Percentiles rank a stretch among this genome's conserved stretches.
phyloP scores from a whole-genome alignment of 2,329 filamentous ascomycete genomes.

The Neobulgaria alba region DNA sequence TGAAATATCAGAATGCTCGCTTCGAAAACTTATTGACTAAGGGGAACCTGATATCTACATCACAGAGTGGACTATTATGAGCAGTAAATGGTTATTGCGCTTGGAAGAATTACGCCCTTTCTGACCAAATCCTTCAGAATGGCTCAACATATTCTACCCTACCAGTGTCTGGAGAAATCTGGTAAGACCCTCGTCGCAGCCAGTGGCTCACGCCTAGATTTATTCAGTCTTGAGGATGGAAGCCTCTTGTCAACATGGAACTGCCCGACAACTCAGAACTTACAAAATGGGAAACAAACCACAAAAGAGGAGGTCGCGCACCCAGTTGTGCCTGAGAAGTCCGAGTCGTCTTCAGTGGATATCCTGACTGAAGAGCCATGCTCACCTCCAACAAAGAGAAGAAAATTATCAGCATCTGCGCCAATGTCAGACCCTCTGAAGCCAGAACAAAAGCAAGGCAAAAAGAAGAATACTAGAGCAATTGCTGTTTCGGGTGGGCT shows the following conservation, averaged over 20 bases:
- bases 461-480: conserved; percentile 16
- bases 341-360: conserved; percentile 7
- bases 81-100: too few species aligned
- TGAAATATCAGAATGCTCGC: too few species aligned
- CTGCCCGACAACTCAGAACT: conserved; percentile 12
- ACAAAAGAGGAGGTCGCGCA: background rate
- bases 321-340: background rate
- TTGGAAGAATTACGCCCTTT: too few species aligned
- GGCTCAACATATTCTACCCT: conserved; percentile 44
- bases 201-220: conserved; percentile 62
- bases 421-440: background rate
- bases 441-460: conserved; percentile 5
- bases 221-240: conserved; percentile 52
- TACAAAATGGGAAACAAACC: background rate
- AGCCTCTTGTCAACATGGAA: conserved; percentile 41
- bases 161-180: conserved; percentile 50
- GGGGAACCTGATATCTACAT: too few species aligned
- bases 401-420: conserved; percentile 22
- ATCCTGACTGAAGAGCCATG: conserved; percentile 7
- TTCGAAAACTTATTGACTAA: too few species aligned
- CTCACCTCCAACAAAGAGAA: conserved; percentile 26
- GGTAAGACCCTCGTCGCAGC: conserved; percentile 61
- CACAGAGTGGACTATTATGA: too few species aligned
- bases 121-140: too few species aligned
- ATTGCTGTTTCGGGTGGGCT: conserved; percentile 25